Conservation (phyloP, 345 rosid genomes). For the Arabis hirsuta region DNA sequence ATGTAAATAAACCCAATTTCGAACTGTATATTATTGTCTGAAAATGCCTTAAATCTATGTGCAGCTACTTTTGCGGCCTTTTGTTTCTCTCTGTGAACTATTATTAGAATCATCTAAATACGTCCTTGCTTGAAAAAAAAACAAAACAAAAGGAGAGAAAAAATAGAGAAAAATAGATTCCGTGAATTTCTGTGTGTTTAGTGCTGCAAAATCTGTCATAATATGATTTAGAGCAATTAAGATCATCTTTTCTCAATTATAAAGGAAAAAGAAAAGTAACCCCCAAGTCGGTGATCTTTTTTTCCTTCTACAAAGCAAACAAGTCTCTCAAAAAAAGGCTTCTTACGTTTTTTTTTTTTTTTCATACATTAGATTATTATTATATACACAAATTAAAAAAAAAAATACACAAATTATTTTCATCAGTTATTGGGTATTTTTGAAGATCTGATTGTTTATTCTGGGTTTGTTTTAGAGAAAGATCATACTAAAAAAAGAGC, state of each 20-base stretch:
- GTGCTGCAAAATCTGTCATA: slow-evolving; percentile 30
- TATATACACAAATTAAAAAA: neutral
- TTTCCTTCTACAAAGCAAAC: slow-evolving; percentile 15
- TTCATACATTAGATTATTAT: neutral
- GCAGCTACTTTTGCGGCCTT: slow-evolving; percentile 26
- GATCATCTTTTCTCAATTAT: neutral
- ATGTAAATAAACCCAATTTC: slow-evolving; percentile 2
- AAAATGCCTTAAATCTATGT: neutral
- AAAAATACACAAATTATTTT: neutral
- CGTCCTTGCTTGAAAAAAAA: neutral
- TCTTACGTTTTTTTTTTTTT: neutral
- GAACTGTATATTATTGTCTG: neutral
- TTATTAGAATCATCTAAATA: slow-evolving; percentile 34
- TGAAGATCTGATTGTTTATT: slow-evolving; percentile 31
- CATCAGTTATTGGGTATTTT: neutral
- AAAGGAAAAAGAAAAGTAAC: neutral
- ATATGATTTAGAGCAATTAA: slow-evolving; percentile 21
- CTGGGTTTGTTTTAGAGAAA: slow-evolving; percentile 17
- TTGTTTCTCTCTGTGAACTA: slow-evolving; percentile 18
- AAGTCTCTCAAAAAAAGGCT: neutral
- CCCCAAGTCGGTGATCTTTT: slow-evolving; percentile 29
- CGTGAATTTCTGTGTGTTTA: slow-evolving; percentile 28
- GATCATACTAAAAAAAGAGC: neutral
- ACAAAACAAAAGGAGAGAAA: neutral
- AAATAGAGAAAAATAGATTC: slow-evolving; percentile 33